phyloP scores from a whole-genome alignment of 257 asterid species.

The Solanum ossicruentum region DNA sequence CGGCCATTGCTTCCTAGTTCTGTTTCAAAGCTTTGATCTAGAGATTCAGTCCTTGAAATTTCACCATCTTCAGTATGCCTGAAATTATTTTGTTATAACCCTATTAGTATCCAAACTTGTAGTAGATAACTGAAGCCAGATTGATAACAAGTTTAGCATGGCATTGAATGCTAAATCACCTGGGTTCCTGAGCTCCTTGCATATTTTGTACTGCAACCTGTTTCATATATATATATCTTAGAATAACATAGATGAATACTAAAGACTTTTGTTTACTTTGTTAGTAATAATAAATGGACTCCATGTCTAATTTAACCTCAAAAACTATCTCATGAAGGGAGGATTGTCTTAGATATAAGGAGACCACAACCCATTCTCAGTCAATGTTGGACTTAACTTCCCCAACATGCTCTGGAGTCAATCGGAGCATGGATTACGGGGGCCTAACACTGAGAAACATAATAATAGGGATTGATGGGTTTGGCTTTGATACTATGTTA shows the following conservation, averaged over 20 bases:
- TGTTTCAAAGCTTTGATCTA: slow-evolving; percentile 23
- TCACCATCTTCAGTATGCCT: slow-evolving; percentile 50
- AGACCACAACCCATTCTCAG: background rate
- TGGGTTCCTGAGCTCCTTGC: slow-evolving; percentile 41
- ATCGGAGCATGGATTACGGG: background rate
- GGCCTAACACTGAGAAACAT: background rate
- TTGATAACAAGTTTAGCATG: background rate
- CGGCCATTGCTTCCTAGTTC: slow-evolving; percentile 18
- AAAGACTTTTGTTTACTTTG: background rate
- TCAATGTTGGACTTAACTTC: background rate
- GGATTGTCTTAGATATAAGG: background rate
- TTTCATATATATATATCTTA: background rate
- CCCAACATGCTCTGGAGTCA: background rate
- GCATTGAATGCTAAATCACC: slow-evolving; percentile 23
- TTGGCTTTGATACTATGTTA: background rate
- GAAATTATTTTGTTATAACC: slow-evolving; percentile 1
- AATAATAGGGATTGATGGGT: background rate
- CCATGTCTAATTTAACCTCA: background rate
- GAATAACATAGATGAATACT: background rate
- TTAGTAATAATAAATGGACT: background rate
- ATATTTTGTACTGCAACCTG: slow-evolving; percentile 84
- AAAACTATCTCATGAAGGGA: background rate
- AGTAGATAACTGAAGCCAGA: background rate
- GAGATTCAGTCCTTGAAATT: slow-evolving; percentile 18
- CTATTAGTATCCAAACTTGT: background rate